phyloP scores from a whole-genome alignment of 768 basidiomycete genomes.

The Boletus edulis region DNA sequence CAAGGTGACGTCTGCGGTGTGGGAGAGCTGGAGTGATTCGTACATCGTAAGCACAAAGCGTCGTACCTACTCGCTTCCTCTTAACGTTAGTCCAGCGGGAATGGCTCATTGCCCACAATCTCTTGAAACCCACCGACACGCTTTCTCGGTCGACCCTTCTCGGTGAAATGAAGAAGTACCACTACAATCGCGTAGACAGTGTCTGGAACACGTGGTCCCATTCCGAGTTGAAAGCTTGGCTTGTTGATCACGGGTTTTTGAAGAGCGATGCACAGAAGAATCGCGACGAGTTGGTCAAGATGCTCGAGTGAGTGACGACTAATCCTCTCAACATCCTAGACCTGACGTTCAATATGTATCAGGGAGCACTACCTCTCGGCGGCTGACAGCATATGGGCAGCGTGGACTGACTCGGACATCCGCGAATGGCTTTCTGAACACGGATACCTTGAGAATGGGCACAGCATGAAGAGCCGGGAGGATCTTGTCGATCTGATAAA shows the following conservation, averaged over 20 bases:
- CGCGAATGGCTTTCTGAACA: constrained; percentile 72
- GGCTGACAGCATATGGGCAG: constrained; percentile 55
- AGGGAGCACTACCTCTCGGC: constrained; percentile 70
- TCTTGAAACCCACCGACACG: constrained; percentile 63
- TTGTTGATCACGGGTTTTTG: constrained; percentile 68
- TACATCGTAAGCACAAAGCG: constrained; percentile 56
- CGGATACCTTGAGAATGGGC: constrained; percentile 53
- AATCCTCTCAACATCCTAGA: no score
- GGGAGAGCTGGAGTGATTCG: constrained; percentile 84
- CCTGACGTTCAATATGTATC: not conserved
- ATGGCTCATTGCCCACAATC: constrained; percentile 80
- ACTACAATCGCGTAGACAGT: constrained; percentile 56
- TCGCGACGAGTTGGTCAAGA: constrained; percentile 75
- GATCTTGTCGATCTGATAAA: constrained; percentile 73
- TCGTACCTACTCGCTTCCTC: not conserved
- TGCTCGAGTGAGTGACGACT: constrained; percentile 52
- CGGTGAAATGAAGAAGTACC: constrained; percentile 72
- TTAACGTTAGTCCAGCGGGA: constrained; percentile 47
- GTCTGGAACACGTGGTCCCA: constrained; percentile 77
- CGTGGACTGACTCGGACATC: constrained; percentile 76
- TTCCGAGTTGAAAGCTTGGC: constrained; percentile 73
- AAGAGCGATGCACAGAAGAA: constrained; percentile 65
- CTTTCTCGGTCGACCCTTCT: constrained; percentile 52
- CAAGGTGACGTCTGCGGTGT: constrained; percentile 59
- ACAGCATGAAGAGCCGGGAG: constrained; percentile 63